phyloP scores from a whole-genome alignment of 2,329 filamentous ascomycete genomes.

The Talaromyces sp. region DNA sequence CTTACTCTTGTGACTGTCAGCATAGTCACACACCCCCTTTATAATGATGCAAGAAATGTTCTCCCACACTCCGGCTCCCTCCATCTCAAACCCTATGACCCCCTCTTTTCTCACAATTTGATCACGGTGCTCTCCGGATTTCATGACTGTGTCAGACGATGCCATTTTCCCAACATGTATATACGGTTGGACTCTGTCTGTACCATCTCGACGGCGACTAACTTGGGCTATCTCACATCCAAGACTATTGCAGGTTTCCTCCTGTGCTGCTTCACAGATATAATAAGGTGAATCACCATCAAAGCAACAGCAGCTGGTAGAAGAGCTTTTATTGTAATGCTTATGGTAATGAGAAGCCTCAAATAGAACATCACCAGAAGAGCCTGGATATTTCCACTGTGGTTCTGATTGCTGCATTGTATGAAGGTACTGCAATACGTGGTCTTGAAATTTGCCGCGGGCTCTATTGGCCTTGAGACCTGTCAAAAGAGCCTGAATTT shows the following conservation, averaged over 20 bases:
- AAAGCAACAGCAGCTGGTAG: not conserved
- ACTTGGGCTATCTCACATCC: not conserved
- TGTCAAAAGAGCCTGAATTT: too few species aligned
- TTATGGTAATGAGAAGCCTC: slow-evolving; percentile 1
- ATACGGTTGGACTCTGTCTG: not conserved
- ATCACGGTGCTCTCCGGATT: slow-evolving; percentile 1
- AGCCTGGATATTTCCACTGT: not conserved
- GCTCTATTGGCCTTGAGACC: not conserved
- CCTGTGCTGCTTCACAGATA: not conserved
- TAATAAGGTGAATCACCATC: not conserved
- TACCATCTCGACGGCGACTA: not conserved
- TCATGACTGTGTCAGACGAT: too few species aligned
- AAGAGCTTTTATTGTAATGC: too few species aligned
- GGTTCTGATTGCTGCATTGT: not conserved
- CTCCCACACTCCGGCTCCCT: too few species aligned
- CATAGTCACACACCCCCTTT: too few species aligned
- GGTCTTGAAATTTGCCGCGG: not conserved
- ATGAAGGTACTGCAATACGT: not conserved
- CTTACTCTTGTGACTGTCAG: too few species aligned
- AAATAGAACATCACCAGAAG: not conserved
- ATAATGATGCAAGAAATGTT: too few species aligned
- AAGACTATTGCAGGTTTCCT: not conserved
- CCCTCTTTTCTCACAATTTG: not conserved
- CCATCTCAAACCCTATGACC: too few species aligned
- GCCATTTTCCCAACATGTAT: slow-evolving; percentile 4